phyloP scores from a whole-genome alignment of 2,329 filamentous ascomycete genomes.

The Ceratocystis papillata region DNA sequence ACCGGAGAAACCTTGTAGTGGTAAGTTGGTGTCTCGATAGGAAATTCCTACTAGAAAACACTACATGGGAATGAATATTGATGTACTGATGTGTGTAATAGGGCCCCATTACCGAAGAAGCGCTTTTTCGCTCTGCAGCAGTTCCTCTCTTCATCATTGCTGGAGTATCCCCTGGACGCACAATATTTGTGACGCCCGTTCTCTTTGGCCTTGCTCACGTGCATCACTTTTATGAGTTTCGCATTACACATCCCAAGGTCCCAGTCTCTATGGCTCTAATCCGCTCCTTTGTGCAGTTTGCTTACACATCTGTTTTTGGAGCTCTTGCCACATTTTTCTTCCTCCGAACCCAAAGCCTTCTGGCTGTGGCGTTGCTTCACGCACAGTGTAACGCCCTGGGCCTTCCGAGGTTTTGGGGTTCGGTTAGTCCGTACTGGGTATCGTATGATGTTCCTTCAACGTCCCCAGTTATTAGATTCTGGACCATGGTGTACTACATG shows the following conservation, averaged over 20 bases:
- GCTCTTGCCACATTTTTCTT: slow-evolving; percentile 87
- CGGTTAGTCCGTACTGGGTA: slow-evolving; percentile 48
- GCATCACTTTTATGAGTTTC: slow-evolving; percentile 94
- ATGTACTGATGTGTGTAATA: slow-evolving; percentile 18
- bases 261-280: slow-evolving; percentile 52
- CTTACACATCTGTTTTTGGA: slow-evolving; percentile 86
- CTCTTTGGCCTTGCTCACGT: slow-evolving; percentile 89
- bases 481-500: slow-evolving; percentile 70
- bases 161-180: slow-evolving; percentile 43
- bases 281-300: slow-evolving; percentile 71
- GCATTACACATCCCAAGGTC: slow-evolving; percentile 63
- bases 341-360: slow-evolving; percentile 70
- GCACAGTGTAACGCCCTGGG: slow-evolving; percentile 90
- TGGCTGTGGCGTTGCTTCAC: slow-evolving; percentile 65
- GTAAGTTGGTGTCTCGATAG: slow-evolving; percentile 41
- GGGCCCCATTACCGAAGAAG: slow-evolving; percentile 81
- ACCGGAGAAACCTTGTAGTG: slow-evolving; percentile 77
- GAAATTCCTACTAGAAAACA: slow-evolving; percentile 2
- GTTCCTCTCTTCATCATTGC: slow-evolving; percentile 73
- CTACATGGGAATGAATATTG: background rate
- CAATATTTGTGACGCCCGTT: slow-evolving; percentile 72
- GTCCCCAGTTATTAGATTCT: slow-evolving; percentile 33
- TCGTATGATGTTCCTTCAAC: slow-evolving; percentile 27
- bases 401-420: slow-evolving; percentile 74
- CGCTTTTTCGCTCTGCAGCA: slow-evolving; percentile 81